Conservation (phyloP, 345 rosid species). For the Noccaea bulbosa region DNA sequence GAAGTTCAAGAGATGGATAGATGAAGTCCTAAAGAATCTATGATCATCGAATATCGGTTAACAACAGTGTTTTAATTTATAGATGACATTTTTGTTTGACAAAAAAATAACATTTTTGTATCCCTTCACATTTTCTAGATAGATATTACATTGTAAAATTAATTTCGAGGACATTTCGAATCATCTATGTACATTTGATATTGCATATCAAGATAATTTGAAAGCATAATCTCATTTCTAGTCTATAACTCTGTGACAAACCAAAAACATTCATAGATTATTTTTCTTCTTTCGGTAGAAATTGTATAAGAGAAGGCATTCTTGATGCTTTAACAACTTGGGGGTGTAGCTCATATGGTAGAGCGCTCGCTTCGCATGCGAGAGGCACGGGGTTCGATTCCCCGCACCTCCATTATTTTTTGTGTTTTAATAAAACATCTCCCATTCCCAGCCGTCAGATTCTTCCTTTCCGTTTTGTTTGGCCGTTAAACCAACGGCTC, state of each 20-base stretch:
- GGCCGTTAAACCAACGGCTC: conserved; percentile 25
- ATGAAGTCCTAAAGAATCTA: conserved; percentile 11
- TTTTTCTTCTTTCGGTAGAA: too few relatives aligned
- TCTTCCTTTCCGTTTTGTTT: background rate
- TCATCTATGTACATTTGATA: background rate
- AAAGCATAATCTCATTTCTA: too few relatives aligned
- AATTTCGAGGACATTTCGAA: background rate
- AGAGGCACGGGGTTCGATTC: conserved; percentile 99
- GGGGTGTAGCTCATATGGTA: conserved; percentile 50
- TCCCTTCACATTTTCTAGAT: conserved; percentile 14
- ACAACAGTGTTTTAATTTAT: conserved; percentile 19
- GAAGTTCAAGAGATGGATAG: conserved; percentile 46
- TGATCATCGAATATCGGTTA: conserved; percentile 11
- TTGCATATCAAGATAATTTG: background rate
- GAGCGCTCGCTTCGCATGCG: conserved; percentile 99
- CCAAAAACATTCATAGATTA: too few relatives aligned
- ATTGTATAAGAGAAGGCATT: too few relatives aligned
- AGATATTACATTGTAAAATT: background rate
- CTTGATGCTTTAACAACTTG: background rate
- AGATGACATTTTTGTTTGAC: background rate
- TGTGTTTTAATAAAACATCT: background rate
- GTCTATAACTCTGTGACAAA: too few relatives aligned
- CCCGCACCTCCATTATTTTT: conserved; percentile 70
- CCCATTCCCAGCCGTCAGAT: conserved; percentile 29
- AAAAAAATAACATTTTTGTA: conserved; percentile 10